Evolutionary conservation across 306 rosid genomes (phyloP).

Genomic region (Vicia sativa): DNA sequence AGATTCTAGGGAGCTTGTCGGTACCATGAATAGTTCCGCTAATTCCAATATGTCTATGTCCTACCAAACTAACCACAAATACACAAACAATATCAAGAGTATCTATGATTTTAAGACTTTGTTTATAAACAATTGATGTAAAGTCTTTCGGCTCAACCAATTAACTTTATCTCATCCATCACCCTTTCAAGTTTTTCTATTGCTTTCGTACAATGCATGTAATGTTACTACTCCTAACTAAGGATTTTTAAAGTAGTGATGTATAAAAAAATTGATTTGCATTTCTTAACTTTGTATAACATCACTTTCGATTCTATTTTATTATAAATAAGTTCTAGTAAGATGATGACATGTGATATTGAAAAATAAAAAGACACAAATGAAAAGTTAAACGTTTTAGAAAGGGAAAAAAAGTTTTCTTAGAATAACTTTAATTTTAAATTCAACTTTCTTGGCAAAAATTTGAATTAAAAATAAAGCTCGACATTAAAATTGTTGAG

Average conservation of each 20-base stretch:
- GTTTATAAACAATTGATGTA: conserved; percentile 34
- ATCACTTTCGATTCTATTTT: neutral
- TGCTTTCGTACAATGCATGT: conserved; percentile 26
- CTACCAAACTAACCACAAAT: conserved; percentile 33
- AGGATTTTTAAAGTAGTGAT: neutral
- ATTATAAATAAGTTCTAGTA: neutral
- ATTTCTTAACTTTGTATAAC: neutral
- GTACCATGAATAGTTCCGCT: too few relatives aligned
- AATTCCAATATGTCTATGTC: conserved; percentile 40
- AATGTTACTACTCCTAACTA: neutral
- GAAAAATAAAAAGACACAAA: too few relatives aligned
- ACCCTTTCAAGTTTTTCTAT: conserved; percentile 5
- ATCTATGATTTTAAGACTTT: conserved; percentile 50
- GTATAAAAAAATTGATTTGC: neutral
- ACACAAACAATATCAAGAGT: conserved; percentile 22
- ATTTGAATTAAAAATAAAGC: too few relatives aligned
- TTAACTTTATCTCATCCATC: conserved; percentile 37
- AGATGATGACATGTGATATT: too few relatives aligned
- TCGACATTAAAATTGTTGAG: too few relatives aligned
- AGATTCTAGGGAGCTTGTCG: too few relatives aligned
- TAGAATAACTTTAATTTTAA: too few relatives aligned
- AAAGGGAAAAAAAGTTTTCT: too few relatives aligned
- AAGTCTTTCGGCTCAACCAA: conserved; percentile 40
- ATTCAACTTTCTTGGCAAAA: too few relatives aligned
- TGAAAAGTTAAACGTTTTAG: too few relatives aligned